These are phyloP conservation scores for Phycomyces nitens DNA, from an alignment of 192 early-diverging fungal species.

Conservation along the genomic window DNA sequence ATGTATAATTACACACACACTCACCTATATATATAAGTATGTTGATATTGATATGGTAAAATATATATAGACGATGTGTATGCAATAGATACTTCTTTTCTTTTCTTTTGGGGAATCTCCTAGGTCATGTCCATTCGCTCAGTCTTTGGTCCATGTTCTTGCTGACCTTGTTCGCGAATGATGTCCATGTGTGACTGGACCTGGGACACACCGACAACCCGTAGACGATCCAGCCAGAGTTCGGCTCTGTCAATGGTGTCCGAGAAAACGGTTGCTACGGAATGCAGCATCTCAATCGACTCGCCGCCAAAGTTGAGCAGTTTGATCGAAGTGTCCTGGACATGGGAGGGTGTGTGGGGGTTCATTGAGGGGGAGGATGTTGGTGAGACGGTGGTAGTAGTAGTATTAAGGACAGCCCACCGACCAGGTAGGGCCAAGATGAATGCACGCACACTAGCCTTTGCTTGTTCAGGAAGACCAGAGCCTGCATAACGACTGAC, in stretches of 20 bases:
- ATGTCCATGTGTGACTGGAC: too few relatives aligned
- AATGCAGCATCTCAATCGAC: slow-evolving; percentile 61
- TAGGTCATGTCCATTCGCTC: neutral
- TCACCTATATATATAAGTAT: too few relatives aligned
- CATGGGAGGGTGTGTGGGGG: slow-evolving; percentile 1
- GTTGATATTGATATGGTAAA: too few relatives aligned
- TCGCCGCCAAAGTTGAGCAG: slow-evolving; percentile 71
- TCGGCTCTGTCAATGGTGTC: slow-evolving; percentile 69
- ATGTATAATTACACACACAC: too few relatives aligned
- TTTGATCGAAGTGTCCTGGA: slow-evolving; percentile 31
- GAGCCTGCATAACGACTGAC: slow-evolving; percentile 83
- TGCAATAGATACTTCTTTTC: slow-evolving; percentile 1
- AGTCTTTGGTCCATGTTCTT: slow-evolving; percentile 7
- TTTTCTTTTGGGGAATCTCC: neutral
- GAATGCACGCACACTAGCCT: slow-evolving; percentile 75
- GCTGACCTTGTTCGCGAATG: neutral
- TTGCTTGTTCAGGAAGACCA: slow-evolving; percentile 81
- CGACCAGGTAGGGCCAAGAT: slow-evolving; percentile 79
- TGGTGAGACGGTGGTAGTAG: slow-evolving; percentile 15
- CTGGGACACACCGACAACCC: slow-evolving; percentile 16
- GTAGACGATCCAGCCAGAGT: slow-evolving; percentile 51
- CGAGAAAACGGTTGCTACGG: slow-evolving; percentile 62
- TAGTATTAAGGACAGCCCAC: slow-evolving; percentile 55
- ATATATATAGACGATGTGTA: too few relatives aligned
- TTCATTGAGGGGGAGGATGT: slow-evolving; percentile 10